Evolutionary conservation across 352 stramenopile genomes (phyloP), one percentile per base, ranked within the genome.

Genomic region (Hyaloperonospora arabidopsidis): DNA sequence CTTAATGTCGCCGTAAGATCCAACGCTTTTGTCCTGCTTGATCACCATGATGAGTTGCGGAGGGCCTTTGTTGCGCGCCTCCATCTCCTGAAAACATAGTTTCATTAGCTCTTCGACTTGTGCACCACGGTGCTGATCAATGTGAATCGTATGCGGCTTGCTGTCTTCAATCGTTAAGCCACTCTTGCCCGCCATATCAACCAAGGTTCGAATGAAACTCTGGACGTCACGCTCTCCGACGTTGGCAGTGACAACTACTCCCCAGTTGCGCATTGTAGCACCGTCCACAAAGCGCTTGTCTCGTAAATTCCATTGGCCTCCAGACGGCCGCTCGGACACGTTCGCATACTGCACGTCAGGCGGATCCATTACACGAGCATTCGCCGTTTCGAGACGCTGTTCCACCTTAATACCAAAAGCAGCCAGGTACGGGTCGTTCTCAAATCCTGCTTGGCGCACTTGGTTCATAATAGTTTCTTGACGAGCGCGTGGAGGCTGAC

Each of bases 241-340:
- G 25, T 68, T 76, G 2, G 70, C 65, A 22, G 59, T 56, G 13
- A 87, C 55, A 18, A 87, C 74, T 5, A 86, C 70, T 1, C 76
- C 76, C 79, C 76, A 89, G 51, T 79, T 80, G 15, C 59, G 40
- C 34, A 89, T 39, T 11, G 49, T 67, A 1, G 69, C 72, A 11
- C 72, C 67, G 18, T 79, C 57, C 8, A 87, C 72, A 61, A 93
- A 84, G 35, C 70, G 64, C 49, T 87, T 86, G 49, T 89, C 72
- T 7, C 75, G 63, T 52, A 95, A 53, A 57, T 93, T 93, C 82
- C 84, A 95, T 29, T 73, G 56, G 1, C 84, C 84, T 29, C 68
- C 67, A 14, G 63, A 52, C 0, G 84, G 84, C 0, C 73, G 68
- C 38, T 89, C 79, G 3, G 74, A 86, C 11, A 82, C 68, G 50